Percentiles rank a stretch among this genome's conserved stretches.
Conservation (phyloP, 805 yeast genomes). For the Lipomyces kockii region DNA sequence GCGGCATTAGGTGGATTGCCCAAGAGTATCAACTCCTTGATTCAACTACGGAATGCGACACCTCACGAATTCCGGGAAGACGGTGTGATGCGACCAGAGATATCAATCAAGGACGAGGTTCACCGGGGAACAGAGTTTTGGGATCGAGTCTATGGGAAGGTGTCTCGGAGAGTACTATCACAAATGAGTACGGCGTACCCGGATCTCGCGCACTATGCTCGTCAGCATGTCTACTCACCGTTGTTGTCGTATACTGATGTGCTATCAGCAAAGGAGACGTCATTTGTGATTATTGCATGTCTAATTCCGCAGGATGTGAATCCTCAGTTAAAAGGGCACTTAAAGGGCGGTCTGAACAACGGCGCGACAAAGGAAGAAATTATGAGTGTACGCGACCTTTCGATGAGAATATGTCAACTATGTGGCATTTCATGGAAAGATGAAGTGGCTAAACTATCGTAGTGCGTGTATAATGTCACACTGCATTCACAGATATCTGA, state of each 20-base stretch:
- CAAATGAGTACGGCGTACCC: conserved; percentile 81
- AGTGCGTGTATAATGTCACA: not conserved
- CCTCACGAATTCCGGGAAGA: conserved; percentile 56
- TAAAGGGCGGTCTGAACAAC: conserved; percentile 79
- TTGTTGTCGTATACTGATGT: conserved; percentile 70
- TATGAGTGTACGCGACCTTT: conserved; percentile 61
- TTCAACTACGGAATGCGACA: conserved; percentile 64
- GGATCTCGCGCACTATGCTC: conserved; percentile 76
- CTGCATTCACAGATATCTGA: not conserved
- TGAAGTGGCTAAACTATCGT: conserved; percentile 58
- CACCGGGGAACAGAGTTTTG: conserved; percentile 68
- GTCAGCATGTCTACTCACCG: conserved; percentile 77
- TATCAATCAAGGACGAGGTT: conserved; percentile 22
- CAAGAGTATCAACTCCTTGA: conserved; percentile 78
- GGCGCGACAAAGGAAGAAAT: conserved; percentile 73
- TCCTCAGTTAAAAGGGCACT: conserved; percentile 89
- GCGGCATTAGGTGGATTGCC: conserved; percentile 85
- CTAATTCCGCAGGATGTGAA: conserved; percentile 91
- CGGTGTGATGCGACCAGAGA: conserved; percentile 22
- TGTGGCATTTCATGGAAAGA: conserved; percentile 67
- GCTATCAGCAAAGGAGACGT: conserved; percentile 69
- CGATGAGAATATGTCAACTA: conserved; percentile 71
- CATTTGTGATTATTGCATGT: conserved; percentile 75
- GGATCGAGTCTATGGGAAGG: conserved; percentile 75
- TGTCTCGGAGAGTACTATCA: conserved; percentile 65